These are phyloP conservation scores for Ensete ventricosum DNA, from an alignment of 176 grass and related monocot species.

Conservation along the genomic window DNA sequence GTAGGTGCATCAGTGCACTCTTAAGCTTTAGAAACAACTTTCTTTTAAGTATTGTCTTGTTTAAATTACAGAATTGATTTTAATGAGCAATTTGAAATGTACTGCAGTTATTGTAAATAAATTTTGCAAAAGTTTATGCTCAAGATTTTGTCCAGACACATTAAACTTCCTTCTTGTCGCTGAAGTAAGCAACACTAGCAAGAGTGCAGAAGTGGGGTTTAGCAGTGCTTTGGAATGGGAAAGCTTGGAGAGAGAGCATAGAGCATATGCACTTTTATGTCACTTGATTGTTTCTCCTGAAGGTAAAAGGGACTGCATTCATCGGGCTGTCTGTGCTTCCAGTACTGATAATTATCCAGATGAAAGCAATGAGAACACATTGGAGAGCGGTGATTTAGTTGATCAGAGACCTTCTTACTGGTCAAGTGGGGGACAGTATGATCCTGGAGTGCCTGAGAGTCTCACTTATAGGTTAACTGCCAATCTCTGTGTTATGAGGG, in stretches of 20 bases:
- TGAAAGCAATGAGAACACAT: constrained; percentile 68
- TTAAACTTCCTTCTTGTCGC: constrained; percentile 32
- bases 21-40: not conserved
- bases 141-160: constrained; percentile 48
- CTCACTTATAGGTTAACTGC: constrained; percentile 49
- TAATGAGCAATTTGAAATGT: not conserved
- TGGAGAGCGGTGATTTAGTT: constrained; percentile 26
- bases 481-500: constrained; percentile 34
- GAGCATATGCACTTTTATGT: constrained; percentile 41
- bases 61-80: not conserved
- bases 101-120: constrained; percentile 44
- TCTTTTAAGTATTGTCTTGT: not conserved
- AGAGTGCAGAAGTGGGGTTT: constrained; percentile 23
- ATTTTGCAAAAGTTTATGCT: constrained; percentile 47
- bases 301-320: constrained; percentile 34
- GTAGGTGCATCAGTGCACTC: not conserved
- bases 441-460: constrained; percentile 38
- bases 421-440: constrained; percentile 61
- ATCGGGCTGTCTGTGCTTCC: constrained; percentile 53
- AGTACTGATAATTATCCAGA: constrained; percentile 74
- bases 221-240: constrained; percentile 25
- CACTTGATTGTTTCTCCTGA: constrained; percentile 30
- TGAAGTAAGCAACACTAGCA: constrained; percentile 6
- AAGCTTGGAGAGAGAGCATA: constrained; percentile 34
- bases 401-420: constrained; percentile 49